Base-by-base conservation (phyloP, 169 alveolate genomes). In the Cryptosporidium canis region DNA sequence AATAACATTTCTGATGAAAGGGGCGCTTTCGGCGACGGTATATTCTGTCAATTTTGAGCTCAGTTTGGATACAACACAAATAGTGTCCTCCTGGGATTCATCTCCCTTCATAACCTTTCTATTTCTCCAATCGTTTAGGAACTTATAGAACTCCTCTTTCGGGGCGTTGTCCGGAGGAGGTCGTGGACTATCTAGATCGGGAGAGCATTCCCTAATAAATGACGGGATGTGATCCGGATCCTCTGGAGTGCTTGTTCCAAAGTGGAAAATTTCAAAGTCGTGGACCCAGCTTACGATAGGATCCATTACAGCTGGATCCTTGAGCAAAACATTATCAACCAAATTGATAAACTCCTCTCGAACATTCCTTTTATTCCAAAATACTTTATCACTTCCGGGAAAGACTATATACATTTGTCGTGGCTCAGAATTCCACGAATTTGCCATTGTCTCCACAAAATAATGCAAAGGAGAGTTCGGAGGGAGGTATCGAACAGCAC, bases 261-360 rank as follows among this genome's bases (percentile, higher is more conserved):
- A 58, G 39, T 58, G 72, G 47, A 29, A 77, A 18, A 24, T 21
- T 39, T 77, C 87, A 77, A 58, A 77, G 39, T 77, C 87, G 44
- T 77, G 87, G n/a, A 77, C 71, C 87, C 87, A 77, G 29, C 87
- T 77, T 18, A 77, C 65, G 24, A 77, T 24, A 5, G 87, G 87
- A 1, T 35, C 39, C 72, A 61, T 77, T 29, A 77, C 61, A 21
- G 87, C 87, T 3, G 87, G 87, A 58, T 77, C 87, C 12, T 77
- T 77, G 3, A 55, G 39, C 24, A 77, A 47, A 39, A 77, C 55
- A 24, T 77, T 77, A 53, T 77, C 87, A 11, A 77, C 87, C 27
- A 77, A 43, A 61, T 77, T 77, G 4, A 77, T 77, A 29, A 77
- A 77, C 16, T 77, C 66, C 35, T 37, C 55, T 11, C 87, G 68